Percentiles rank a stretch among this genome's conserved stretches.
Conservation (phyloP, 2,329 filamentous ascomycete species). For the Microdochium trichocladiopsis region DNA sequence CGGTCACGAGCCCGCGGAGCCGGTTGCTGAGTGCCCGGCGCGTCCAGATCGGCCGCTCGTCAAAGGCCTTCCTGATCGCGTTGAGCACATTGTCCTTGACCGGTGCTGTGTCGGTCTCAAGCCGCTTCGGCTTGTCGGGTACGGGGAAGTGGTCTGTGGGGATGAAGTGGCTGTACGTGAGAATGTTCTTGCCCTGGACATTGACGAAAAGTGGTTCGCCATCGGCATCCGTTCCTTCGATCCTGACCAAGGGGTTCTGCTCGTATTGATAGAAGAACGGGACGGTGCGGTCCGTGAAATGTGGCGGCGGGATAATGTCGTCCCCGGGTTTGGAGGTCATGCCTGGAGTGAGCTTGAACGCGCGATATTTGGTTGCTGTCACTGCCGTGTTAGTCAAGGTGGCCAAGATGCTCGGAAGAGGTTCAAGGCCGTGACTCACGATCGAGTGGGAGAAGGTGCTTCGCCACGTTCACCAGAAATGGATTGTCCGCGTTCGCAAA, state of each 20-base stretch:
- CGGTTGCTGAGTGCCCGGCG: conserved; percentile 73
- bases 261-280: conserved; percentile 78
- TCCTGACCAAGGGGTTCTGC: conserved; percentile 72
- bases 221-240: conserved; percentile 47
- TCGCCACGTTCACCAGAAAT: conserved; percentile 64
- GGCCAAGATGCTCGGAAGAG: neutral
- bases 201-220: conserved; percentile 48
- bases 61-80: conserved; percentile 58
- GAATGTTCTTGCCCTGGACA: conserved; percentile 46
- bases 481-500: conserved; percentile 62
- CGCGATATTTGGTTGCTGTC: conserved; percentile 41
- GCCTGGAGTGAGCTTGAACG: conserved; percentile 61
- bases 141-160: conserved; percentile 55
- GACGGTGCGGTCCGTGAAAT: conserved; percentile 66
- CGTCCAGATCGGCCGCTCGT: conserved; percentile 77
- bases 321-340: conserved; percentile 52
- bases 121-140: conserved; percentile 51
- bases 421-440: conserved; percentile 36
- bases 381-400: conserved; percentile 11
- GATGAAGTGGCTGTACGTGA: conserved; percentile 51
- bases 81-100: conserved; percentile 58
- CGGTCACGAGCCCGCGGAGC: conserved; percentile 45
- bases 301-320: conserved; percentile 72
- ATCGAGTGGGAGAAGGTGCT: conserved; percentile 64
- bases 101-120: conserved; percentile 44